Evolutionary conservation across 2,329 filamentous ascomycete genomes (phyloP).

Genomic region (Sarocladiaceae sp.): DNA sequence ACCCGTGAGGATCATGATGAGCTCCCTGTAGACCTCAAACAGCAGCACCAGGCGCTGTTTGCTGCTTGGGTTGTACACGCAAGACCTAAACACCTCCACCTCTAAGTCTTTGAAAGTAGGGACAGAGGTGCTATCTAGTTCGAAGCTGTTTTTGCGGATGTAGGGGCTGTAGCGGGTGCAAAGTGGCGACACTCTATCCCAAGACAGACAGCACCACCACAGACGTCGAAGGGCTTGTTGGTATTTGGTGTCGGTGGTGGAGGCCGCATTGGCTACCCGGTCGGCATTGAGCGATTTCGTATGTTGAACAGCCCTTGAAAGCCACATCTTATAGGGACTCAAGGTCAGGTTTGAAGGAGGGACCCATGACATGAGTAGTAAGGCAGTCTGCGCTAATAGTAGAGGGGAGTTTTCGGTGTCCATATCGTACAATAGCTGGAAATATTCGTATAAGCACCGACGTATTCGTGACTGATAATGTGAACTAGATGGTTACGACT

Average conservation of each 20-base stretch:
- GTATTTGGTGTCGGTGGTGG: not conserved
- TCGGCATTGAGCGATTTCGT: not conserved
- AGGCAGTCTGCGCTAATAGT: not conserved
- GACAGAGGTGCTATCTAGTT: not conserved
- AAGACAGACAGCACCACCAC: not conserved
- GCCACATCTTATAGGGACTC: not conserved
- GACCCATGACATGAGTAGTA: not conserved
- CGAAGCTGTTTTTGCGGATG: not conserved
- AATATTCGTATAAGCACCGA: not conserved
- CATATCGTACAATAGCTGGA: not conserved
- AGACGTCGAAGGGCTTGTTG: not conserved
- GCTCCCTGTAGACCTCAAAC: not conserved
- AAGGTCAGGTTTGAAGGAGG: not conserved
- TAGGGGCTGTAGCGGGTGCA: not conserved
- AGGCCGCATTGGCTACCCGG: not conserved
- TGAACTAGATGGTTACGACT: not conserved
- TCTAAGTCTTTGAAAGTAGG: not conserved
- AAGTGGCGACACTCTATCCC: not conserved
- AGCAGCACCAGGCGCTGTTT: not conserved
- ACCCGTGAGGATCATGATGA: not conserved
- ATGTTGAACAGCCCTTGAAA: not conserved
- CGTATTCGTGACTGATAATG: not conserved
- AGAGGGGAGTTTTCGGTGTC: not conserved
- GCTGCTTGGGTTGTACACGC: not conserved
- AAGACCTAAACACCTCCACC: not conserved